A percentile compares a stretch with the other conserved stretches of the same genome.
These are phyloP conservation scores for Heterobasidion parviporum DNA, from an alignment of 1,284 basidiomycete species.

Conservation along the genomic window DNA sequence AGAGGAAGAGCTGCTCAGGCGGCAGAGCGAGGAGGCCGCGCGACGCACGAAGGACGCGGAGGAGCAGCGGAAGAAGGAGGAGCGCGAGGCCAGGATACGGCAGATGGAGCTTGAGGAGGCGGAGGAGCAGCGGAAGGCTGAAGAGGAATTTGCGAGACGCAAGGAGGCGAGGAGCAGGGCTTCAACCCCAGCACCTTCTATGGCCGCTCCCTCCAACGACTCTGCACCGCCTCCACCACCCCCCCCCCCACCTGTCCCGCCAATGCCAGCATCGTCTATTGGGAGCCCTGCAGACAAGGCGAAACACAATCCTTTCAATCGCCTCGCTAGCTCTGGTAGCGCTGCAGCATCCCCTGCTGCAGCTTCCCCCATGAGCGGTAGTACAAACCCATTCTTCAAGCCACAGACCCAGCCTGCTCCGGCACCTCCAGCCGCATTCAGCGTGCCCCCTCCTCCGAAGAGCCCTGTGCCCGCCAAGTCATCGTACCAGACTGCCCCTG, in stretches of 20 bases:
- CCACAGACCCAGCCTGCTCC: constrained; percentile 17
- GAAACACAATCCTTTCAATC: constrained; percentile 63
- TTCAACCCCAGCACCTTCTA: constrained; percentile 13
- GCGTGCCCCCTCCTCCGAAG: constrained; percentile 17
- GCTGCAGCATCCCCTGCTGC: constrained; percentile 23
- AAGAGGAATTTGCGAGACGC: constrained; percentile 2
- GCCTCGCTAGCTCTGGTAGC: constrained; percentile 45
- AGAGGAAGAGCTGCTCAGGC: constrained; percentile 43
- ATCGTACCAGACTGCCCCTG: constrained; percentile 54
- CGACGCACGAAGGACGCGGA: constrained; percentile 46
- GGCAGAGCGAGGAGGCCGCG: constrained; percentile 36
- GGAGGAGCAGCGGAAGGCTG: constrained; percentile 4
- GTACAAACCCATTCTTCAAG: constrained; percentile 59
- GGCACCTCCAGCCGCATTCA: constrained; percentile 13
- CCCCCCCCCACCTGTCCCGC: constrained; percentile 26
- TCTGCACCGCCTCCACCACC: constrained; percentile 24
- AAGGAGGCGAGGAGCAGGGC: constrained; percentile 9
- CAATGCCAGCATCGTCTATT: constrained; percentile 18
- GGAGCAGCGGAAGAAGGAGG: constrained; percentile 1
- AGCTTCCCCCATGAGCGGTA: constrained; percentile 20
- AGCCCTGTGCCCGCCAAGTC: constrained; percentile 37
- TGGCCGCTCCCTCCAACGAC: constrained; percentile 1
- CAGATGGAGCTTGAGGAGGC: constrained; percentile 5
- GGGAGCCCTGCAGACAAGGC: constrained; percentile 30
- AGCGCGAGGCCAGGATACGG: not conserved